A percentile compares a stretch with the other conserved stretches of the same genome.
phyloP scores from a whole-genome alignment of 768 basidiomycete genomes.

The Mycena filopes region DNA sequence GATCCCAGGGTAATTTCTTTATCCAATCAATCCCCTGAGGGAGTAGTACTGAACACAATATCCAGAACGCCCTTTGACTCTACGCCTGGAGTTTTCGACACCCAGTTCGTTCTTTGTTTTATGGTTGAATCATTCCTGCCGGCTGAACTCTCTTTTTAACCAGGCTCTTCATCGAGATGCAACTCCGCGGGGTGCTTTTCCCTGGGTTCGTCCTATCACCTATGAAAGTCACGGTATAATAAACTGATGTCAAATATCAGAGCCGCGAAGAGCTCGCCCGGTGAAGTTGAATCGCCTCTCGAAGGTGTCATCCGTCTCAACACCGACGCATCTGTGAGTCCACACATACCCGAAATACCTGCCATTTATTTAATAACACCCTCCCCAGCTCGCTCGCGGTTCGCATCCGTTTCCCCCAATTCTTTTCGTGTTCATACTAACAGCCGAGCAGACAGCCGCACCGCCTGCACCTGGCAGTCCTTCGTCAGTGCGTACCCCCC shows the following conservation, averaged over 20 bases:
- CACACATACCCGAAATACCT: background rate
- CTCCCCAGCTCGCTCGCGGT: conserved; percentile 34
- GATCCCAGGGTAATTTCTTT: conserved; percentile 25
- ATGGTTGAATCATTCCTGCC: background rate
- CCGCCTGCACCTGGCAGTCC: conserved; percentile 50
- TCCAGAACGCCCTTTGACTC: conserved; percentile 56
- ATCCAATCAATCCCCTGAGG: background rate
- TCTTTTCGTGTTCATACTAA: conserved; percentile 40
- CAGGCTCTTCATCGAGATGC: conserved; percentile 44
- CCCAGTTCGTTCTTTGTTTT: conserved; percentile 40
- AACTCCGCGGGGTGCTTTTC: conserved; percentile 41
- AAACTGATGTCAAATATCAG: conserved; percentile 31
- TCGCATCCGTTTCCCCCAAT: conserved; percentile 10
- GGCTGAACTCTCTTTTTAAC: background rate
- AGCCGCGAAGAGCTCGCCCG: conserved; percentile 35
- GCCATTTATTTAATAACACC: too few species aligned
- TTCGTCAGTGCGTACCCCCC: conserved; percentile 37
- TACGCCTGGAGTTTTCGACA: conserved; percentile 55
- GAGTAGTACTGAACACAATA: background rate
- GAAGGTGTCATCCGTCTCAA: conserved; percentile 35
- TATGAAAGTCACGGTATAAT: background rate
- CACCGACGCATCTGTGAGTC: conserved; percentile 29
- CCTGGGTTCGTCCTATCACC: conserved; percentile 34
- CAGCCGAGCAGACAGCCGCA: conserved; percentile 40
- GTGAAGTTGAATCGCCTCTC: conserved; percentile 34